Percentiles rank a stretch among this genome's conserved stretches.
These are phyloP conservation scores for Suillus alpinus DNA, from an alignment of 768 basidiomycete genomes.

Conservation along the genomic window DNA sequence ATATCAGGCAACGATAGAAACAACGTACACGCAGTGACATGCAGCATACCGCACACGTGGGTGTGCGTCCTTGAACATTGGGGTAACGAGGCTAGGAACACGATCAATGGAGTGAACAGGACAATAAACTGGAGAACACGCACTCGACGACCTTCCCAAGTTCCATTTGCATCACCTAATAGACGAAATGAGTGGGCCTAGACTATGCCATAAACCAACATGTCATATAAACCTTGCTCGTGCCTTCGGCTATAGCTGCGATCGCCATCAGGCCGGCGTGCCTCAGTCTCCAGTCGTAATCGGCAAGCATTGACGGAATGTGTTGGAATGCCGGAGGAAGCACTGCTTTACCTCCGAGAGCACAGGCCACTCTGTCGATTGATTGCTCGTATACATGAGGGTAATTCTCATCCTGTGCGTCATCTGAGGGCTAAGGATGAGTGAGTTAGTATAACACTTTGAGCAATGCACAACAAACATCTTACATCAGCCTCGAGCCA, in stretches of 20 bases:
- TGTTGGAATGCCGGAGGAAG: constrained; percentile 80
- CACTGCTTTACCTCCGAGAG: constrained; percentile 71
- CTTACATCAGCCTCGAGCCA: constrained; percentile 80
- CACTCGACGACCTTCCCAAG: constrained; percentile 81
- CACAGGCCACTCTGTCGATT: constrained; percentile 77
- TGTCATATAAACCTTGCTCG: constrained; percentile 50
- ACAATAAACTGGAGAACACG: constrained; percentile 23
- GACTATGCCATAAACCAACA: not conserved
- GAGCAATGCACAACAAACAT: not conserved
- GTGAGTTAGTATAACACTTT: constrained; percentile 1
- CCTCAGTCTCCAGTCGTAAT: constrained; percentile 80
- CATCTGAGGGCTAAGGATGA: constrained; percentile 53
- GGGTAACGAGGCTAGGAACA: constrained; percentile 58
- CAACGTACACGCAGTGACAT: constrained; percentile 77
- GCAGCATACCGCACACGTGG: constrained; percentile 74
- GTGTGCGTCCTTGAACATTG: constrained; percentile 76
- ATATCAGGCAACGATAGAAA: not conserved
- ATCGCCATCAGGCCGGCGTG: constrained; percentile 89
- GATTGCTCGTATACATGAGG: constrained; percentile 81
- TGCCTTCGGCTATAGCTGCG: constrained; percentile 82
- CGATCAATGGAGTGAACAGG: constrained; percentile 1
- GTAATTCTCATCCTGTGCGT: constrained; percentile 58
- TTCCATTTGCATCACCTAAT: constrained; percentile 74
- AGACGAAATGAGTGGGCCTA: constrained; percentile 3
- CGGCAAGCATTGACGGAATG: constrained; percentile 78